Base-by-base conservation (phyloP, 257 asterid genomes). In the Penstemon barbatus region DNA sequence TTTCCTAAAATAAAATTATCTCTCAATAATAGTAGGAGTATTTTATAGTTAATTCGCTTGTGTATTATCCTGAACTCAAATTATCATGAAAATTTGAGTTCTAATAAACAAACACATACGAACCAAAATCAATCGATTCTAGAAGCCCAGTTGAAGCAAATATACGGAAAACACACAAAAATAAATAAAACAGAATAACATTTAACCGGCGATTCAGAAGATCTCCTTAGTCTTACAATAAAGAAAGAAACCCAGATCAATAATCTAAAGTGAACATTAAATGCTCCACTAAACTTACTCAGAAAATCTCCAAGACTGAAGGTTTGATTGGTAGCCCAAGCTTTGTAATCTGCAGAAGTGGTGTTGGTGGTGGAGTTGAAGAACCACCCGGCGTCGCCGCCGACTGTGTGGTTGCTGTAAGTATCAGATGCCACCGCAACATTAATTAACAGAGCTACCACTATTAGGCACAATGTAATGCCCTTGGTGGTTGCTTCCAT, bases 251-350 rank as follows among this genome's bases (percentile, higher is more conserved):
- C 7, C 13, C 62, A 66, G 43, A 42, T 41, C 5, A 37, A 62
- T 25, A 0, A 43, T 12, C 2, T 6, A 5, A 69, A 46, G 56
- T 36, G 36, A 45, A 44, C 54, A 5, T 2, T 8, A 4, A 18
- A 40, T 8, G 48, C 7, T 13, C 33, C 18, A 33, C 9, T 25
- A 2, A 57, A 68, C 92, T 80, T 78, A 90, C 97, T 81, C 43
- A 90, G 80, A 72, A 55, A 85, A 68, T 88, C 96, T 36, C 97
- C 96, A 13, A 90, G 92, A 75, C 77, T 85, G 85, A 90, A 90
- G 19, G 89, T 83, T 64, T 75, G 76, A 10, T 61, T 79, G 40
- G 83, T 78, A 54, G 89, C 90, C 97, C 97, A 90, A 75, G 89
- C 73, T 50, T 65, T 51, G 83, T 68, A 88, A 60, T 85, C 85